These are phyloP conservation scores for Chlamydomonas asymmetrica DNA, from an alignment of 139 green algal genomes.

Conservation along the genomic window DNA sequence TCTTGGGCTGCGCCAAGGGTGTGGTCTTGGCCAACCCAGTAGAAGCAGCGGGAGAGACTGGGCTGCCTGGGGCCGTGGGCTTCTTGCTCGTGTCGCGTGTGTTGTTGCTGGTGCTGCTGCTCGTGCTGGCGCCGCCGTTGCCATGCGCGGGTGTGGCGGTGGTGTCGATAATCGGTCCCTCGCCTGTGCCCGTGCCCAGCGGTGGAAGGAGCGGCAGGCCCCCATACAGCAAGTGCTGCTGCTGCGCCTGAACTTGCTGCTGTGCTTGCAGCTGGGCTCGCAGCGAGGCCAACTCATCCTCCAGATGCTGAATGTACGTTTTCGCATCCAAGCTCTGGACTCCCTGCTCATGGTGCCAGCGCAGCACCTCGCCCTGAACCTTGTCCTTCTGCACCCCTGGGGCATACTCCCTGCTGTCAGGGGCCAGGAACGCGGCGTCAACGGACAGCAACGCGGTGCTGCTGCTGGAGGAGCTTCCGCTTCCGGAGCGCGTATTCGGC, in stretches of 20 bases:
- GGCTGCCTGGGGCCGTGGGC: too few species aligned
- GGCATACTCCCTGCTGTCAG: too few species aligned
- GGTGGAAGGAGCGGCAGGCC: too few species aligned
- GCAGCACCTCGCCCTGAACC: slow-evolving; percentile 78
- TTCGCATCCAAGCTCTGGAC: slow-evolving; percentile 58
- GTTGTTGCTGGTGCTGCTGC: neutral
- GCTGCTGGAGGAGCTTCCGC: too few species aligned
- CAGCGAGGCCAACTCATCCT: slow-evolving; percentile 62
- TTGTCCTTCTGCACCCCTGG: slow-evolving; percentile 61
- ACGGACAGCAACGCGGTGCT: slow-evolving; percentile 22
- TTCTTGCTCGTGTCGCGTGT: too few species aligned
- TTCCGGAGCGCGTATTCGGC: too few species aligned
- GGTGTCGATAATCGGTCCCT: too few species aligned
- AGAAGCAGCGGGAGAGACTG: too few species aligned
- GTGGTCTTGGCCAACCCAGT: too few species aligned
- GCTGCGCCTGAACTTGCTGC: neutral
- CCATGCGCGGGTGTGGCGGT: too few species aligned
- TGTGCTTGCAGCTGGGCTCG: slow-evolving; percentile 34
- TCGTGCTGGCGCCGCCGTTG: neutral
- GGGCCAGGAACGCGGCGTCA: neutral
- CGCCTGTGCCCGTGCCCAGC: too few species aligned
- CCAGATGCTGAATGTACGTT: slow-evolving; percentile 84
- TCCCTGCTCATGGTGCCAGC: slow-evolving; percentile 75
- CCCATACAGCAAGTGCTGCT: neutral
- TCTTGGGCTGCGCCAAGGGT: too few species aligned